These are phyloP conservation scores for Trichophyton equinum DNA, from an alignment of 2,329 filamentous ascomycete species.

Conservation along the genomic window DNA sequence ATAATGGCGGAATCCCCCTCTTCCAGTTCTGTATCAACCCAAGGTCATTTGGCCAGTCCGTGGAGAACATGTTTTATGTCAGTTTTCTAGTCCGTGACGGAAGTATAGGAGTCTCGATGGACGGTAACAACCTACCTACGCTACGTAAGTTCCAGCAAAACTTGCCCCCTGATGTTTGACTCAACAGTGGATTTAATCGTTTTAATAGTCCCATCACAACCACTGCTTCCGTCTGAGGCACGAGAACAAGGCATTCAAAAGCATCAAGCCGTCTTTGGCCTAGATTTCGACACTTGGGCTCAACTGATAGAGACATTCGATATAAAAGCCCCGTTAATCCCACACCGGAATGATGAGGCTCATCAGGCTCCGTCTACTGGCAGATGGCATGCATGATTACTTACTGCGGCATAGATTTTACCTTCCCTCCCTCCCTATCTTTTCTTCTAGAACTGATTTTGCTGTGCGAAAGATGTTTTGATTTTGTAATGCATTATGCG, in stretches of 20 bases:
- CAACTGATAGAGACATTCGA: conserved; percentile 63
- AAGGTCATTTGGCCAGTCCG: conserved; percentile 77
- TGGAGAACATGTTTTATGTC: conserved; percentile 95
- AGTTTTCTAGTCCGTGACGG: conserved; percentile 89
- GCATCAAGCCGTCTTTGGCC: conserved; percentile 76
- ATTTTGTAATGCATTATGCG: neutral
- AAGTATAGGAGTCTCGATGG: conserved; percentile 58
- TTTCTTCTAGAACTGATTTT: conserved; percentile 2
- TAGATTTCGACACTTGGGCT: conserved; percentile 76
- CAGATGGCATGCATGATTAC: neutral
- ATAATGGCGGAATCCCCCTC: conserved; percentile 60
- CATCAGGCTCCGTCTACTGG: neutral
- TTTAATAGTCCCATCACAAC: conserved; percentile 32
- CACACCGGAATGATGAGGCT: conserved; percentile 55
- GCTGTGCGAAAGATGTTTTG: neutral
- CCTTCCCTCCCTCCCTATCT: neutral
- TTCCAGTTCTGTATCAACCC: conserved; percentile 88
- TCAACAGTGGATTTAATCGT: conserved; percentile 2
- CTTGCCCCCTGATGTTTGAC: neutral
- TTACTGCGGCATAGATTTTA: neutral
- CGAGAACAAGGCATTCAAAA: conserved; percentile 46
- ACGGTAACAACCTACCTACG: conserved; percentile 63
- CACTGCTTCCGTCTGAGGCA: conserved; percentile 34
- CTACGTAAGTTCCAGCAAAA: conserved; percentile 50
- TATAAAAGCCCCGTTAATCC: conserved; percentile 70